These are phyloP conservation scores for Phoma herbarum DNA, from an alignment of 2,329 filamentous ascomycete genomes.

Conservation along the genomic window DNA sequence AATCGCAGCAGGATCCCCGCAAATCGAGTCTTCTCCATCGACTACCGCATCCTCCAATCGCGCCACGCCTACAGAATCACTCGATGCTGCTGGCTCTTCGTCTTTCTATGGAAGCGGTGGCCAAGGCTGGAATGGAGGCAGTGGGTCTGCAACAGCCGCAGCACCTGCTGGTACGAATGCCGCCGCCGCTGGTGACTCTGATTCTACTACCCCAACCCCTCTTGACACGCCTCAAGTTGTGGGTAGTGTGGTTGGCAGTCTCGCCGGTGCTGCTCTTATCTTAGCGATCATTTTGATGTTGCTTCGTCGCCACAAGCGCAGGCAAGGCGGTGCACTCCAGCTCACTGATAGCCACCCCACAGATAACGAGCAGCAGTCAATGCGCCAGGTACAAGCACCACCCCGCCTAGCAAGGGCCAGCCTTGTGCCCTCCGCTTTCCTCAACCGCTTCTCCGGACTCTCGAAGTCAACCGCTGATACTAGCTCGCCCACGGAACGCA, in stretches of 20 bases:
- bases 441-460: slow-evolving; percentile 51
- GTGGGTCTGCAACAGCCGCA: slow-evolving; percentile 26
- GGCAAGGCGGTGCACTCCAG: slow-evolving; percentile 41
- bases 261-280: slow-evolving; percentile 64
- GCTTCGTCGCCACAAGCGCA: slow-evolving; percentile 61
- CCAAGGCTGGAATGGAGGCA: slow-evolving; percentile 9
- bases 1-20: neutral
- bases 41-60: neutral
- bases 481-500: slow-evolving; percentile 52
- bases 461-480: slow-evolving; percentile 49
- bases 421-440: slow-evolving; percentile 51
- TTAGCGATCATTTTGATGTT: slow-evolving; percentile 62
- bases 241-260: slow-evolving; percentile 69
- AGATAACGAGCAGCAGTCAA: slow-evolving; percentile 48
- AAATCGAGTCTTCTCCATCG: neutral
- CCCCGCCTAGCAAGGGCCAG: slow-evolving; percentile 48
- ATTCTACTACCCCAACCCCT: slow-evolving; percentile 30
- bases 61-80: slow-evolving; percentile 11
- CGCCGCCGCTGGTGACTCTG: slow-evolving; percentile 19
- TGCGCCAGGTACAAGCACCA: slow-evolving; percentile 46
- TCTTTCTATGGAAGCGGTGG: slow-evolving; percentile 16
- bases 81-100: slow-evolving; percentile 14
- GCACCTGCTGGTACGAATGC: slow-evolving; percentile 23
- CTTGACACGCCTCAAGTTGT: slow-evolving; percentile 64
- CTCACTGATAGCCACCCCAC: slow-evolving; percentile 40